Base-by-base conservation (phyloP, 495 filamentous ascomycete genomes). In the Patellaria atrata region DNA sequence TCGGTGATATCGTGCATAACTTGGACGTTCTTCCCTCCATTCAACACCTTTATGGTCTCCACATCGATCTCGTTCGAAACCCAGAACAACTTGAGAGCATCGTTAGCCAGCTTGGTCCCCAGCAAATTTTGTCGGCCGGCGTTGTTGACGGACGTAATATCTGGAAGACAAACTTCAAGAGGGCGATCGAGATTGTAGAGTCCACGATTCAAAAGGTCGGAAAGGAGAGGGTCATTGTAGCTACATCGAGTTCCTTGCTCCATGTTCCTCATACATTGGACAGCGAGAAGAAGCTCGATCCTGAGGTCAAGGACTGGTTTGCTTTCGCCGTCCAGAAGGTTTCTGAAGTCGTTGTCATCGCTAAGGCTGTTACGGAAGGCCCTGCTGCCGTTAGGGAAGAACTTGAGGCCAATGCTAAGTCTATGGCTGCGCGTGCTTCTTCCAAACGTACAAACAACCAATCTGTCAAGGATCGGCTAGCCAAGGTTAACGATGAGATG, bases 1-100 rank as follows among this genome's bases (percentile, higher is more conserved):
- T 97, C 57, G 89, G 89, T 65, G 89, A 97, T 62, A 85, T 97
- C 44, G 81, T 94, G 46, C 89, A 97, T 76, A 97, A 97, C 75
- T 73, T 94, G 47, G 82, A 92, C 45, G 72, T 85, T 50, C 61
- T 97, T 47, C 66, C 77, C 45, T 51, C 62, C 28, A 59, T 79
- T 38, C 70, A 77, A 49, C 68, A 63, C 44, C 56, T 85, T 44
- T 70, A 92, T 57, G 86, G 70, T 51, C 64, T 97, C 50, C 89
- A 97, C 65, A 58, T 96, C 44, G 89, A 97, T 64, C 73, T 94
- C 41, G 91, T 94, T 64, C 83, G 89, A 53, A 79, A 92, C 68
- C 89, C 89, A 28, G 85, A 94, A 66, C 89, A 97, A 67, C 79
- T 97, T 30, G 74, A 84, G 22, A 70, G 72, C 30, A 80, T 94